phyloP scores from a whole-genome alignment of 805 yeast genomes.

The Metschnikowia cerradonensis region DNA sequence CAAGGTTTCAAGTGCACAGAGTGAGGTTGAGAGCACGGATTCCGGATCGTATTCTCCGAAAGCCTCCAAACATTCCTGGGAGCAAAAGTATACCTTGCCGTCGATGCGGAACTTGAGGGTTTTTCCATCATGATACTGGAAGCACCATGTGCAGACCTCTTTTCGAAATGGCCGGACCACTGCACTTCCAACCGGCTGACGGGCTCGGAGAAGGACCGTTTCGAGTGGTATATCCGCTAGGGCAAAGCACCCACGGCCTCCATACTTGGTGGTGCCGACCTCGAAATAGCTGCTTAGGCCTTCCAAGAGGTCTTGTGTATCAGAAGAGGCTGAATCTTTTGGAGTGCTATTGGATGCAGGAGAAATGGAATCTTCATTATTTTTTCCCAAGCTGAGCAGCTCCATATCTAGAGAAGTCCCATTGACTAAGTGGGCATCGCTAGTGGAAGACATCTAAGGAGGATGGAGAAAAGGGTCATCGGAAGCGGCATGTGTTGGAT shows the following conservation, averaged over 20 bases:
- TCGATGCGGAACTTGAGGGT: conserved; percentile 40
- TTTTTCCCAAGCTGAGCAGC: neutral
- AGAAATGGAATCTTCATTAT: neutral
- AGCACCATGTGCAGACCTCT: conserved; percentile 59
- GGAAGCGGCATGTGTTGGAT: neutral
- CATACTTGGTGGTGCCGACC: conserved; percentile 40
- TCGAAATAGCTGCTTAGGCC: conserved; percentile 21
- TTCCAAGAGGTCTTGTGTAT: conserved; percentile 4
- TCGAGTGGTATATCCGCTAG: conserved; percentile 33
- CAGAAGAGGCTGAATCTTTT: neutral
- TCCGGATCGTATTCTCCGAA: conserved; percentile 37
- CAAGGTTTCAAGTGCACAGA: conserved; percentile 37
- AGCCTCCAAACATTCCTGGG: conserved; percentile 37
- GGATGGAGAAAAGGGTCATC: neutral
- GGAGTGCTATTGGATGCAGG: too few relatives aligned
- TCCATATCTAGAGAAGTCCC: neutral
- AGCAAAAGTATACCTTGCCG: conserved; percentile 45
- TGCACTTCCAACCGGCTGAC: conserved; percentile 44
- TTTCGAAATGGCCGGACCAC: conserved; percentile 52
- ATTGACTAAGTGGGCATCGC: neutral
- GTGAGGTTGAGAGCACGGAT: conserved; percentile 27
- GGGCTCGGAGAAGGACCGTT: conserved; percentile 37
- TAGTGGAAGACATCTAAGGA: neutral
- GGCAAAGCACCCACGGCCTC: conserved; percentile 65
- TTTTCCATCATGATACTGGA: conserved; percentile 44